Percentiles rank a stretch among this genome's conserved stretches.
phyloP scores from a whole-genome alignment of 768 basidiomycete species.

The Tulasnella sp. region DNA sequence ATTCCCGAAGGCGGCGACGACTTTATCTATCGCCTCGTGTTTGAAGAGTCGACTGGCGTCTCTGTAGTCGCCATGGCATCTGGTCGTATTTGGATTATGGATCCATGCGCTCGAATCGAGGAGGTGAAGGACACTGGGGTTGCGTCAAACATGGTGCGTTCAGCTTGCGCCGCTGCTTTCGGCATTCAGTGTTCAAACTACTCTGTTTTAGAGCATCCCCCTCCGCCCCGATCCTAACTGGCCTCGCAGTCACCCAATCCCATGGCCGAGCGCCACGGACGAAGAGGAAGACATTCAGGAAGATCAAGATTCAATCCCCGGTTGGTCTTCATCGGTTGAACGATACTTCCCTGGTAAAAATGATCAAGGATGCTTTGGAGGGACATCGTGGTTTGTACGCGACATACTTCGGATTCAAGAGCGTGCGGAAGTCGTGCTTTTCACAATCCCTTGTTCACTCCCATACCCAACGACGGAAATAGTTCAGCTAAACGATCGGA shows the following conservation, averaged over 20 bases:
- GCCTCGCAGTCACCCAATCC: background rate
- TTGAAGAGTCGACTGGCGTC: background rate
- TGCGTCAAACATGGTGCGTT: background rate
- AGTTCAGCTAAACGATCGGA: background rate
- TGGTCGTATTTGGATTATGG: background rate
- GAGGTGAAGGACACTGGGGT: background rate
- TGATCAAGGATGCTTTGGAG: background rate
- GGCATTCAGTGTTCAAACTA: too few species aligned
- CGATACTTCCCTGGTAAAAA: background rate
- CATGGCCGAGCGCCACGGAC: background rate
- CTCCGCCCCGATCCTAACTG: background rate
- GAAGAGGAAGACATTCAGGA: background rate
- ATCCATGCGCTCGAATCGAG: background rate
- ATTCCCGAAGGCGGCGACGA: background rate
- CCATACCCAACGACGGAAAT: background rate
- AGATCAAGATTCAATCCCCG: background rate
- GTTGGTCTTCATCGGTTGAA: background rate
- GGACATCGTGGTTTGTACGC: background rate
- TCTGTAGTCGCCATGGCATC: background rate
- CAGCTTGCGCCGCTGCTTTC: background rate
- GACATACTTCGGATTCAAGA: background rate
- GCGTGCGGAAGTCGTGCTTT: background rate
- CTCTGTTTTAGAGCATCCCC: background rate
- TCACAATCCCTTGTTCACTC: background rate
- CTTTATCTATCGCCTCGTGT: background rate